A percentile compares a stretch with the other conserved stretches of the same genome.
Evolutionary conservation across 306 rosid genomes (phyloP).

Genomic region (Myrica gale): DNA sequence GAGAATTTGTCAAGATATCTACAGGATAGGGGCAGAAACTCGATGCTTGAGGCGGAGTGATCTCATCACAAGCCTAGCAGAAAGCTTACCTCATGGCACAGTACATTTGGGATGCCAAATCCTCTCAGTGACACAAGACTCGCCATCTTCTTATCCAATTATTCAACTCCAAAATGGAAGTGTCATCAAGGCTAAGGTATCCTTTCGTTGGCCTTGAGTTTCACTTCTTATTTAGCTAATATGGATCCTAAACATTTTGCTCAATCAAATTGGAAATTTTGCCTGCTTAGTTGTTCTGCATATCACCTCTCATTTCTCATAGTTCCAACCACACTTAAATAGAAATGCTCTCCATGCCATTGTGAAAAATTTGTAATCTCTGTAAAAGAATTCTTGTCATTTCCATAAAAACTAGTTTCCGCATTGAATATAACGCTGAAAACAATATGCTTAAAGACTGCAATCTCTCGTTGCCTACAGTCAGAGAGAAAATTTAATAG

Average conservation of each 20-base stretch:
- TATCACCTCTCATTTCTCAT: neutral
- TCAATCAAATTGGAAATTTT: neutral
- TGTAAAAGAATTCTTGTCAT: neutral
- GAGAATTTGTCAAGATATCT: neutral
- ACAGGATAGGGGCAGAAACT: slow-evolving; percentile 21
- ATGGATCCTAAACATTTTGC: neutral
- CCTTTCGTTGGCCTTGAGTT: neutral
- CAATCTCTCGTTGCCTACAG: no score
- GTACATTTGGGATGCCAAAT: slow-evolving; percentile 29
- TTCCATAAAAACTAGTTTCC: neutral
- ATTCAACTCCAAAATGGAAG: slow-evolving; percentile 27
- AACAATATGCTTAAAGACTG: neutral
- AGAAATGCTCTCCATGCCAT: neutral
- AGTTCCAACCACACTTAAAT: neutral
- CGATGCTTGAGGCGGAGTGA: slow-evolving; percentile 33
- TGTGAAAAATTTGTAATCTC: neutral
- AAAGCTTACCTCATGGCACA: slow-evolving; percentile 29
- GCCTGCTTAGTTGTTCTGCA: neutral
- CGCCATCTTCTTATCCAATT: slow-evolving; percentile 17
- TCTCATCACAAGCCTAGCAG: slow-evolving; percentile 21
- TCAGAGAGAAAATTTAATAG: no score
- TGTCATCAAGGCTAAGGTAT: slow-evolving; percentile 31
- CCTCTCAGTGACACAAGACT: slow-evolving; percentile 18
- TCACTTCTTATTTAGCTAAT: neutral
- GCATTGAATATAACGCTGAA: neutral